Base-by-base conservation (phyloP, 306 rosid species). In the Acacia melanoxylon region DNA sequence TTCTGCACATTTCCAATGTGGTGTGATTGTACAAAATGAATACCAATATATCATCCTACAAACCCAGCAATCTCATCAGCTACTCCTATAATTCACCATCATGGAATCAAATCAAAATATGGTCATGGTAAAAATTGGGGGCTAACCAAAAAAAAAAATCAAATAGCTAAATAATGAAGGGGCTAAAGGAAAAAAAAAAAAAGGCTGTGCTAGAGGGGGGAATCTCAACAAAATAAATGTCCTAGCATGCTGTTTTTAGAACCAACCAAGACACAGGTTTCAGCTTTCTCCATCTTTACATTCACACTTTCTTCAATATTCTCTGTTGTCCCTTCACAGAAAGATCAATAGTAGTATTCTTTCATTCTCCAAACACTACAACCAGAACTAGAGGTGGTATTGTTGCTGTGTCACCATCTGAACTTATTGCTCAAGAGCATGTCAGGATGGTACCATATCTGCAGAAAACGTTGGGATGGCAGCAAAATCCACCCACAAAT, bases 1-100 rank as follows among this genome's bases (percentile, higher is more conserved):
- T 86, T 89, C 94, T 96, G 97, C 98, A 93, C 97, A 92, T 91
- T 90, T 88, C 80, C 87, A 91, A 90, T 89, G 94, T 92, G 89
- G 80, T 61, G 83, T 75, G 91, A 88, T 88, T 83, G 87, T 95
- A 93, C 97, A 91, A 72, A 89, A 88, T 91, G 88, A 90, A 93
- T 90, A 89, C 81, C 85, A 87, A 66, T 66, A 33, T 33, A 33
- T 35, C 82, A 85, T 80, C 91, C 97, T 91, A 95, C 92, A 83
- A 87, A 89, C 87, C 86, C 83, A 86, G 88, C 89, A 91, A 88
- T 83, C 88, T 92, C 87, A 87, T 86, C 85, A 78, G 82, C 98
- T 92, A 92, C 84, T 86, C 86, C 98, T 93, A 92, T 85, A 87
- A 82, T 88, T 76, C 87, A 84, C 86, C 84, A 85, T 90, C 72